A percentile compares a stretch with the other conserved stretches of the same genome.
phyloP scores from a whole-genome alignment of 1,139 yeast genomes.

The Pichia sp. region DNA sequence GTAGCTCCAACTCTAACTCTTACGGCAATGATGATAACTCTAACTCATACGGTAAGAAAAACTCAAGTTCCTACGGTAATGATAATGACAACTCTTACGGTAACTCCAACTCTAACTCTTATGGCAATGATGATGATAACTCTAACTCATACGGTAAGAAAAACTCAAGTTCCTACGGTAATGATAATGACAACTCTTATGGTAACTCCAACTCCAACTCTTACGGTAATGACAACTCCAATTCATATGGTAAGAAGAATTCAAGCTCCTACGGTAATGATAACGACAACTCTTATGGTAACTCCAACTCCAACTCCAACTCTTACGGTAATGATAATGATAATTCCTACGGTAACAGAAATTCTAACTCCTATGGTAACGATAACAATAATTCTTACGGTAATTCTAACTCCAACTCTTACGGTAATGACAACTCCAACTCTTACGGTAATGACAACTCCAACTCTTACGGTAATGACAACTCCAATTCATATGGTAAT shows the following conservation, averaged over 20 bases:
- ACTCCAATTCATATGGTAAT: not conserved
- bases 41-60: too few relatives aligned
- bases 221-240: conserved; percentile 16
- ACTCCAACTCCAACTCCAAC: conserved; percentile 8
- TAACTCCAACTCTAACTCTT: too few relatives aligned
- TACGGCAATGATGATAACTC: too few relatives aligned
- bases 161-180: too few relatives aligned
- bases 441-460: not conserved
- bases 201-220: not conserved
- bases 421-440: not conserved
- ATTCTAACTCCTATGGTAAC: conserved; percentile 18
- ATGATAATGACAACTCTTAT: not conserved
- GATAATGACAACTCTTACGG: too few relatives aligned
- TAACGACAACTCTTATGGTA: conserved; percentile 12
- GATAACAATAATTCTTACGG: conserved; percentile 6
- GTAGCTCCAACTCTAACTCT: too few relatives aligned
- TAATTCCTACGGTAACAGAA: conserved; percentile 19
- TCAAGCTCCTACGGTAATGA: conserved; percentile 15
- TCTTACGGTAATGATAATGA: conserved; percentile 12
- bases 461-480: not conserved
- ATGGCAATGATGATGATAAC: too few relatives aligned
- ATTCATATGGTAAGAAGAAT: conserved; percentile 8
- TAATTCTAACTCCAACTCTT: conserved; percentile 13
- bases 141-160: too few relatives aligned
- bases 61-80: too few relatives aligned